These are phyloP conservation scores for Vitis hybrid DNA, from an alignment of 177 flowering plant genomes.

Conservation along the genomic window DNA sequence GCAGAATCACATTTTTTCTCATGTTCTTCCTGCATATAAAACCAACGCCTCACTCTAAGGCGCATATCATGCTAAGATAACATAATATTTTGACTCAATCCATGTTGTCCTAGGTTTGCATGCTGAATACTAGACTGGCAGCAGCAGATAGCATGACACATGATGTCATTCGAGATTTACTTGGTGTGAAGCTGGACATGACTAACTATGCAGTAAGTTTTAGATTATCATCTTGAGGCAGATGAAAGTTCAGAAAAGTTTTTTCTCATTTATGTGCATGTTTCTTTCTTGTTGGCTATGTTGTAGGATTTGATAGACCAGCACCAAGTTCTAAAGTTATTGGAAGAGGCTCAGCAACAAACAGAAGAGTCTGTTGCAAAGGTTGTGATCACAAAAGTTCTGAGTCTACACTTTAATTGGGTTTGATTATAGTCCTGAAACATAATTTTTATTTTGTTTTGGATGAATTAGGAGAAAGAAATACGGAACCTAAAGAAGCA, in stretches of 20 bases:
- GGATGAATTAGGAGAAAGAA: constrained; percentile 56
- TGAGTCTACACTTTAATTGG: not conserved
- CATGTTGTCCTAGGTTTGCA: constrained; percentile 49
- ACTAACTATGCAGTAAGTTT: constrained; percentile 82
- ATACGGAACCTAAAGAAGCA: constrained; percentile 46
- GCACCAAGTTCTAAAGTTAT: constrained; percentile 55
- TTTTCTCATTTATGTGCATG: constrained; percentile 5
- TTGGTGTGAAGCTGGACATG: constrained; percentile 84
- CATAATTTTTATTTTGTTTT: not conserved
- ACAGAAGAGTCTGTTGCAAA: constrained; percentile 44
- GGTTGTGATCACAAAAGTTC: constrained; percentile 31
- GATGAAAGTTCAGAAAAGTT: not conserved
- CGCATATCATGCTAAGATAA: no score
- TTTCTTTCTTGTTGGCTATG: constrained; percentile 8
- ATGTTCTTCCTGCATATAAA: no score
- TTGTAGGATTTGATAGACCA: constrained; percentile 72
- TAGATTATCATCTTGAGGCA: not conserved
- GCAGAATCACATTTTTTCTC: no score
- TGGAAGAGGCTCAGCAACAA: constrained; percentile 65
- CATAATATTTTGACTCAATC: not conserved
- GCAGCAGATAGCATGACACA: constrained; percentile 95
- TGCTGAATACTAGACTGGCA: constrained; percentile 73
- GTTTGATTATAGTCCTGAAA: not conserved
- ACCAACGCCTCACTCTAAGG: no score
- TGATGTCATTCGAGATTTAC: constrained; percentile 91